Percentiles rank a stretch among this genome's conserved stretches.
phyloP scores from a whole-genome alignment of 345 rosid species.

The Corchorus capsularis region DNA sequence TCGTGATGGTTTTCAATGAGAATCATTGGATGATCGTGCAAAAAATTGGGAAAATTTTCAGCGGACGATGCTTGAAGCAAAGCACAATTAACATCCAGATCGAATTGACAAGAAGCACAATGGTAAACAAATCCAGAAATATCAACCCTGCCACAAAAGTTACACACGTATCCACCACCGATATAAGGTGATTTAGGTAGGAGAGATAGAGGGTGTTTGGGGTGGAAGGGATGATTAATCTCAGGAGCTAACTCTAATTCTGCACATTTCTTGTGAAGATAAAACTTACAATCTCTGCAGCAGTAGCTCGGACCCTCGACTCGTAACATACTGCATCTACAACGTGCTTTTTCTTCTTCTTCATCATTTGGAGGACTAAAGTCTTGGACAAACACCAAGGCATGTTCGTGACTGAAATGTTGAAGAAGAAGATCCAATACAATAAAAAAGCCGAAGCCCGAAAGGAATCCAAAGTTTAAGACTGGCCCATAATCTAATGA shows the following conservation, averaged over 20 bases:
- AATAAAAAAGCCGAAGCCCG: too few relatives aligned
- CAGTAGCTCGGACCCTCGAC: not conserved
- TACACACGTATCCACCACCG: rapidly evolving
- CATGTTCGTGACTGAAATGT: not conserved
- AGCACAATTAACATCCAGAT: not conserved
- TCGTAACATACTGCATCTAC: not conserved
- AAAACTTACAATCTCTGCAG: not conserved
- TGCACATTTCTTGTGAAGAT: not conserved
- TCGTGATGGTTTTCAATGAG: too few relatives aligned
- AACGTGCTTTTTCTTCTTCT: not conserved
- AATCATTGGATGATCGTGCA: too few relatives aligned
- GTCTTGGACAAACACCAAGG: too few relatives aligned
- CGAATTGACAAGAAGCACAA: not conserved
- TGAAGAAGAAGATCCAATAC: too few relatives aligned
- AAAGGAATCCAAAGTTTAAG: too few relatives aligned
- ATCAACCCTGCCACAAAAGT: not conserved
- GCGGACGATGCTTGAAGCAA: not conserved
- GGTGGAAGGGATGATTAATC: not conserved
- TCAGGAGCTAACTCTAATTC: not conserved
- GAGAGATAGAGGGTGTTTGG: not conserved
- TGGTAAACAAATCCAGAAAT: not conserved
- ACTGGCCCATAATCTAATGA: too few relatives aligned
- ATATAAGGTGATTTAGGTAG: not conserved
- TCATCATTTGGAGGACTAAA: not conserved
- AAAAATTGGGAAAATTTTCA: too few relatives aligned